Percentiles rank a stretch among this genome's conserved stretches.
Conservation (phyloP, 164 flowering plant genomes). For the Saururus chinensis region DNA sequence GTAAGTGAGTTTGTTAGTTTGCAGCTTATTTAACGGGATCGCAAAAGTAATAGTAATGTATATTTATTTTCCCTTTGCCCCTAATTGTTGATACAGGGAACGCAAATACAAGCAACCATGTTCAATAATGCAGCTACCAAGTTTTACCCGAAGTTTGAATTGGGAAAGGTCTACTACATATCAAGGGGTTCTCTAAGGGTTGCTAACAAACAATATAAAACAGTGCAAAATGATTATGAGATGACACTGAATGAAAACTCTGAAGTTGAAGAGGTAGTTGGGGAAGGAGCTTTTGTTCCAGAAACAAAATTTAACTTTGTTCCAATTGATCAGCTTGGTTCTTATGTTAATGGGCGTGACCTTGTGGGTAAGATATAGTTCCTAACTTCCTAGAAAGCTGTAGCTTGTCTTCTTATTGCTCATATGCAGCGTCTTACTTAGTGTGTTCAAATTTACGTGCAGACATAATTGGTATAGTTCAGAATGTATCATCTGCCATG, state of each 20-base stretch:
- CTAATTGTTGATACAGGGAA: conserved; percentile 49
- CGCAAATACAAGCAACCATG: conserved; percentile 97
- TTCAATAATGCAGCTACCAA: conserved; percentile 87
- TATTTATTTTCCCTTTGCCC: no score
- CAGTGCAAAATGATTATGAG: conserved; percentile 92
- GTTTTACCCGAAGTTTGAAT: conserved; percentile 58
- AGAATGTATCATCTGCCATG: conserved; percentile 67
- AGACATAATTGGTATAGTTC: conserved; percentile 93
- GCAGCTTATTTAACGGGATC: not conserved
- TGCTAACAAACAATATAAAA: conserved; percentile 86
- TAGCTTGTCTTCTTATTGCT: not conserved
- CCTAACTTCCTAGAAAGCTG: not conserved
- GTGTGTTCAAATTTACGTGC: conserved; percentile 7
- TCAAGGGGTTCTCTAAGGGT: conserved; percentile 71
- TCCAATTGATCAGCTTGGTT: conserved; percentile 70
- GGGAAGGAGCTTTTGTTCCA: conserved; percentile 58
- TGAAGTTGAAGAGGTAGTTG: conserved; percentile 74
- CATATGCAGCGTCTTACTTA: not conserved
- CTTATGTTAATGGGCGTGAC: conserved; percentile 65
- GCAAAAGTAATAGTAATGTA: not conserved
- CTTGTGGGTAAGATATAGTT: conserved; percentile 51
- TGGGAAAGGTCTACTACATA: conserved; percentile 88
- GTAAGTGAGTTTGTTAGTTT: conserved; percentile 26
- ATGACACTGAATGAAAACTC: conserved; percentile 88
- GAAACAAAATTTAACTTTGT: conserved; percentile 71